Percentiles rank a stretch among this genome's conserved stretches.
phyloP scores from a whole-genome alignment of 495 filamentous ascomycete species.

The Daldinia grandis region DNA sequence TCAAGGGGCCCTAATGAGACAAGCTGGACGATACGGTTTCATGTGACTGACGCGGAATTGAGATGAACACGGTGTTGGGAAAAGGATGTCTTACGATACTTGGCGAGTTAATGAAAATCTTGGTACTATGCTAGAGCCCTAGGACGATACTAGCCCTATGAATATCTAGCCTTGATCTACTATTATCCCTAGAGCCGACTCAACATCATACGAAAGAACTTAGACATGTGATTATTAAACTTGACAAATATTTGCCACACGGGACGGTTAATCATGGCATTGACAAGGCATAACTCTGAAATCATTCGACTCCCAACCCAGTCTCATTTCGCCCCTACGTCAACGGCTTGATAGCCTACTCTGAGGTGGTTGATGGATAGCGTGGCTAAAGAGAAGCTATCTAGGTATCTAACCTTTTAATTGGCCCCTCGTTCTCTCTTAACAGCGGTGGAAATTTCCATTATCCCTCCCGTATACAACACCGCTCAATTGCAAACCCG shows the following conservation, averaged over 20 bases:
- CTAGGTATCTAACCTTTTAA: background rate
- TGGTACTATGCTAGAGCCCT: conserved; percentile 13
- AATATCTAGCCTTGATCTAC: conserved; percentile 8
- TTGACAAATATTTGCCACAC: background rate
- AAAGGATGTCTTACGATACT: conserved; percentile 20
- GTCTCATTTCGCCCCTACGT: background rate
- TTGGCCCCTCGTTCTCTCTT: background rate
- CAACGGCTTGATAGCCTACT: background rate
- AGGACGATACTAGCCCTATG: conserved; percentile 6
- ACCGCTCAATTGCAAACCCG: background rate
- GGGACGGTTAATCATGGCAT: background rate
- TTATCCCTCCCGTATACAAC: background rate
- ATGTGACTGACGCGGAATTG: conserved; percentile 5
- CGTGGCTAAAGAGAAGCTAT: background rate
- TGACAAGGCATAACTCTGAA: background rate
- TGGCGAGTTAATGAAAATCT: conserved; percentile 36
- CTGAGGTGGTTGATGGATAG: background rate
- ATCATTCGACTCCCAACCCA: background rate
- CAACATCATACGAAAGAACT: background rate
- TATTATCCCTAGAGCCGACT: background rate
- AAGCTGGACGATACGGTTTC: conserved; percentile 16
- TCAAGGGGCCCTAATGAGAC: conserved; percentile 15
- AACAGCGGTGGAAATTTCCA: background rate
- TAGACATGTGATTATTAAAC: background rate
- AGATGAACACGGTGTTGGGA: conserved; percentile 15